Conservation (phyloP, 106 monocot species). For the Iris macrosiphon region DNA sequence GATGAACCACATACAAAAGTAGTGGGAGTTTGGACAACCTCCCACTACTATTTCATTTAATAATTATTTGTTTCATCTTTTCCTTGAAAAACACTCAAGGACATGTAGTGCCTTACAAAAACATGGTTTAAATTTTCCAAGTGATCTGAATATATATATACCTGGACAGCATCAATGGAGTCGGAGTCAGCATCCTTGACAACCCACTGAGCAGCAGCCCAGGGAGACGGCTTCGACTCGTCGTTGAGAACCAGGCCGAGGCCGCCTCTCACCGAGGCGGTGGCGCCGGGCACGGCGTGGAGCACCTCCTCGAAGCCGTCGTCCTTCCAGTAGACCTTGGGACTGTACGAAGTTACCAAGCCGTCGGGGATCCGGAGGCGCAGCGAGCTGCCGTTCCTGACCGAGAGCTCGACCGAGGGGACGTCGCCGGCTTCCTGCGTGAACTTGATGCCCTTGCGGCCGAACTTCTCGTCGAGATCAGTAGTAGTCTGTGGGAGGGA, state of each 20-base stretch:
- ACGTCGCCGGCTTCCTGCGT: conserved; percentile 27
- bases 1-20: too few relatives aligned
- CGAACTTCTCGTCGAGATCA: conserved; percentile 73
- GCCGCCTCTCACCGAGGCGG: conserved; percentile 41
- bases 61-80: too few relatives aligned
- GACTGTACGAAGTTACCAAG: conserved; percentile 81
- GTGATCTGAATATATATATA: too few relatives aligned
- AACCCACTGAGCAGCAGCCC: conserved; percentile 52
- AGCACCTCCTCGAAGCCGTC: conserved; percentile 80
- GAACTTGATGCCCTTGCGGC: conserved; percentile 80
- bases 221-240: conserved; percentile 17
- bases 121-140: too few relatives aligned
- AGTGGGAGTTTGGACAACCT: too few relatives aligned
- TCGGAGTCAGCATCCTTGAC: conserved; percentile 81
- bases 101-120: too few relatives aligned
- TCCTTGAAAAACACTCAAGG: too few relatives aligned
- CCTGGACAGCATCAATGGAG: conserved; percentile 90
- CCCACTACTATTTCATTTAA: too few relatives aligned
- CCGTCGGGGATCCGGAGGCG: conserved; percentile 52
- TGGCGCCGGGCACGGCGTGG: conserved; percentile 18
- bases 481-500: conserved; percentile 15
- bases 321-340: conserved; percentile 89
- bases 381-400: conserved; percentile 75
- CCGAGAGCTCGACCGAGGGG: conserved; percentile 47
- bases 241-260: conserved; percentile 56